A percentile compares a stretch with the other conserved stretches of the same genome.
These are phyloP conservation scores for Cyclotella sp. DNA, from an alignment of 108 stramenopile species.

Conservation along the genomic window DNA sequence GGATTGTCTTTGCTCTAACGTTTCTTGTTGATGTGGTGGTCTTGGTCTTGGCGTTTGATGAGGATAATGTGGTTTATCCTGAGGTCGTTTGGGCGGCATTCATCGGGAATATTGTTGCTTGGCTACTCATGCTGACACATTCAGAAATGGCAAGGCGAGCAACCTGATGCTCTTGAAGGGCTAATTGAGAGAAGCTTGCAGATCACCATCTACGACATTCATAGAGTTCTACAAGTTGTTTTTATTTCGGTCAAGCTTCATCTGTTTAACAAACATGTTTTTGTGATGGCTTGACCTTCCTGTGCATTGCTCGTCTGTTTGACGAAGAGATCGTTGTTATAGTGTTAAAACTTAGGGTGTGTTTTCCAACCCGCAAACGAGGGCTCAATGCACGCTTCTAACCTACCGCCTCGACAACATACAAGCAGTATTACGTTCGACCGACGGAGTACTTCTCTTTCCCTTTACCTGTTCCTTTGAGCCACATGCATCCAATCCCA, in stretches of 20 bases:
- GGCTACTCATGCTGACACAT: constrained; percentile 18
- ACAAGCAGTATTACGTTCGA: too few species aligned
- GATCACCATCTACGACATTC: neutral
- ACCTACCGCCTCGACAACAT: too few species aligned
- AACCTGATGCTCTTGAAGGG: neutral
- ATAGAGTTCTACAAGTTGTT: neutral
- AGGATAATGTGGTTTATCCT: constrained; percentile 30
- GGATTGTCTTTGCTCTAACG: constrained; percentile 27
- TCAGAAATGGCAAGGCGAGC: constrained; percentile 20
- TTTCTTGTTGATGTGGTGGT: constrained; percentile 29
- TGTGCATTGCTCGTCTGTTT: too few species aligned
- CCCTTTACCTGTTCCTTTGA: too few species aligned
- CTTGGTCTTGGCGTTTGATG: constrained; percentile 40
- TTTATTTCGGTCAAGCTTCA: neutral
- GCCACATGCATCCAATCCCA: too few species aligned
- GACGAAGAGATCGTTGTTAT: too few species aligned
- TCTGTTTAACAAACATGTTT: constrained; percentile 9
- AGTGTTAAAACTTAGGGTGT: too few species aligned
- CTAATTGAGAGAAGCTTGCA: neutral
- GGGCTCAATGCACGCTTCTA: too few species aligned
- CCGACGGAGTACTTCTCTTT: too few species aligned
- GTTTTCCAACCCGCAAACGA: too few species aligned
- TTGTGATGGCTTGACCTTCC: constrained; percentile 2
- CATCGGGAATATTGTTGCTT: constrained; percentile 13
- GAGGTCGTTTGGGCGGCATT: constrained; percentile 23